These are phyloP conservation scores for Suillus weaverae DNA, from an alignment of 768 basidiomycete genomes.

Conservation along the genomic window DNA sequence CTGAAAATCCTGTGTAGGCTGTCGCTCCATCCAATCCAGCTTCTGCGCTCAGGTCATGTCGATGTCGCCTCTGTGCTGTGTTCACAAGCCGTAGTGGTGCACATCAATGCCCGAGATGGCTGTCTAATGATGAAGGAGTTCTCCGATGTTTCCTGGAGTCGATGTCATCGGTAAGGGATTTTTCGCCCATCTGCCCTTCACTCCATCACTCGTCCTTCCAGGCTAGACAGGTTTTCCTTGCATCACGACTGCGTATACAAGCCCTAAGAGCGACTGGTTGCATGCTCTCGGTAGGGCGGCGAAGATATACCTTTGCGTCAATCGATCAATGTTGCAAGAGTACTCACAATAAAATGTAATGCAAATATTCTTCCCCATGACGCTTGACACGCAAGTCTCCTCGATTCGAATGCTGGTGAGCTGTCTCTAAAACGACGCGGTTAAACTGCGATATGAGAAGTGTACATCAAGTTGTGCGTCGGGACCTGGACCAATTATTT, in stretches of 20 bases:
- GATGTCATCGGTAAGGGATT: not conserved
- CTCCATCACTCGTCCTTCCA: not conserved
- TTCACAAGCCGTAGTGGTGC: no score
- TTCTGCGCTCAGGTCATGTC: no score
- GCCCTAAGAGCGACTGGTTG: not conserved
- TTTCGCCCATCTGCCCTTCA: not conserved
- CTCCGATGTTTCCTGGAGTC: not conserved
- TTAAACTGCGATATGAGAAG: not conserved
- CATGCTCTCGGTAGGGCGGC: not conserved
- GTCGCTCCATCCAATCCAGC: no score
- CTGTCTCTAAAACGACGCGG: not conserved
- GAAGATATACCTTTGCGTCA: not conserved
- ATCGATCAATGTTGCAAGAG: not conserved
- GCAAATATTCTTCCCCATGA: not conserved
- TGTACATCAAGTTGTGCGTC: no score
- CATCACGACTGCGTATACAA: not conserved
- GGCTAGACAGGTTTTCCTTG: not conserved
- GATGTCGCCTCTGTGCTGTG: no score
- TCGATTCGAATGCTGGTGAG: not conserved
- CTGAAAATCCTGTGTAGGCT: constrained; percentile 41
- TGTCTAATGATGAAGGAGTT: not conserved
- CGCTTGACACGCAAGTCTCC: not conserved
- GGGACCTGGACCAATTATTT: no score
- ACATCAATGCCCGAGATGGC: not conserved
- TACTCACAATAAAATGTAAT: not conserved